Evolutionary conservation across 2,329 filamentous ascomycete genomes (phyloP).

Genomic region (Capronia coronata): DNA sequence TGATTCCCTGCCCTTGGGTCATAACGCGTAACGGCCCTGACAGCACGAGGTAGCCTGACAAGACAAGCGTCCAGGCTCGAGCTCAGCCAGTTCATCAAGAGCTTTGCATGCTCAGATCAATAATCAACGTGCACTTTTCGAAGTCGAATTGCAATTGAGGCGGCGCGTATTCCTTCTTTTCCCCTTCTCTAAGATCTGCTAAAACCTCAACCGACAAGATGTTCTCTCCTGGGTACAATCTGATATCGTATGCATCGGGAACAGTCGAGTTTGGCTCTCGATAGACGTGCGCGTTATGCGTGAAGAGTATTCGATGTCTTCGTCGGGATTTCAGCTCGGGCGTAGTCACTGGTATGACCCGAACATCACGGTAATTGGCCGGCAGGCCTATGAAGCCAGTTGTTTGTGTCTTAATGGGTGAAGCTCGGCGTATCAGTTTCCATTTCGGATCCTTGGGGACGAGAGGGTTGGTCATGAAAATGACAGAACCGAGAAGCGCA

Average conservation of each 20-base stretch:
- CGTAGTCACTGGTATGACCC: conserved; percentile 43
- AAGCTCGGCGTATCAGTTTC: conserved; percentile 58
- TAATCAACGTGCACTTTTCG: conserved; percentile 46
- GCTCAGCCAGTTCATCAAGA: background rate
- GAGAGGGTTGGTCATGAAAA: conserved; percentile 59
- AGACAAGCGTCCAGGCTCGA: background rate
- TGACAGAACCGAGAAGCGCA: conserved; percentile 61
- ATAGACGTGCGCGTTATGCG: conserved; percentile 19
- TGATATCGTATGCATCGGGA: conserved; percentile 68
- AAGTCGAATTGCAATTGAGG: conserved; percentile 62
- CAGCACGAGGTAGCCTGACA: background rate
- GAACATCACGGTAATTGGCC: conserved; percentile 62
- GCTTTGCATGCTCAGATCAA: conserved; percentile 10
- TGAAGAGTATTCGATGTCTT: conserved; percentile 21
- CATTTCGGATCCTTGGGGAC: conserved; percentile 55
- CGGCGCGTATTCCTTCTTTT: conserved; percentile 45
- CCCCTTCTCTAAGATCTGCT: conserved; percentile 57
- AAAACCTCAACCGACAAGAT: conserved; percentile 72
- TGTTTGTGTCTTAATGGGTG: conserved; percentile 60
- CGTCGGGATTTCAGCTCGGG: conserved; percentile 17
- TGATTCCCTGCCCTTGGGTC: too few species aligned
- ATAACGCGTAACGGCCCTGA: background rate
- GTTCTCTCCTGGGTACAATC: conserved; percentile 66
- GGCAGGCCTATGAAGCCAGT: conserved; percentile 62
- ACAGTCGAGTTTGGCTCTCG: conserved; percentile 35